These are phyloP conservation scores for Stereum hirsutum DNA, from an alignment of 1,284 basidiomycete species.

Conservation along the genomic window DNA sequence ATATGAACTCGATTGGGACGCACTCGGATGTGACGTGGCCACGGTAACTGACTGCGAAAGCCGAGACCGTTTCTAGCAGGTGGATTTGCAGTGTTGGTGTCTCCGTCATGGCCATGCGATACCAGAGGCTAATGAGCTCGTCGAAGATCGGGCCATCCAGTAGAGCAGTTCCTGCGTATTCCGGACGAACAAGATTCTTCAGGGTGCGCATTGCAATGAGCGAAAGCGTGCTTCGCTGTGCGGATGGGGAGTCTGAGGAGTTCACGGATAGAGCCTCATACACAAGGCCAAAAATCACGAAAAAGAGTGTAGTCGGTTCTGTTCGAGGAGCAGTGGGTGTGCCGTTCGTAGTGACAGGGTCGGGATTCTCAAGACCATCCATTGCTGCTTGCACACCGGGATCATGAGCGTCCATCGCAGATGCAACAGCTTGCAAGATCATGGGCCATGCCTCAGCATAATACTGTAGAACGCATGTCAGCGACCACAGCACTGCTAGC, in stretches of 20 bases:
- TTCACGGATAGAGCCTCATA: conserved; percentile 80
- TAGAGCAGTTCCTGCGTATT: conserved; percentile 76
- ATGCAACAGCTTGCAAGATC: conserved; percentile 83
- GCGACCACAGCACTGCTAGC: conserved; percentile 1
- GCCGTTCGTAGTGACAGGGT: conserved; percentile 13
- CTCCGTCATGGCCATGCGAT: conserved; percentile 87
- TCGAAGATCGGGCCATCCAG: conserved; percentile 80
- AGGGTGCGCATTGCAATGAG: conserved; percentile 72
- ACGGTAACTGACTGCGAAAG: conserved; percentile 9
- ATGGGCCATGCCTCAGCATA: conserved; percentile 79
- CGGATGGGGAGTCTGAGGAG: conserved; percentile 25
- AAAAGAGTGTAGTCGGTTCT: conserved; percentile 81
- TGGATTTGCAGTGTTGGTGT: conserved; percentile 64
- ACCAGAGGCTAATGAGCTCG: conserved; percentile 84
- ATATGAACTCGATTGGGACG: too few species aligned
- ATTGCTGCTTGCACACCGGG: conserved; percentile 70
- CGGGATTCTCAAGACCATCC: conserved; percentile 54
- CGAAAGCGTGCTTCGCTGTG: conserved; percentile 34
- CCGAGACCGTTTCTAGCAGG: conserved; percentile 61
- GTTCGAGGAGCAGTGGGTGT: conserved; percentile 30
- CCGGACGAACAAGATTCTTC: conserved; percentile 68
- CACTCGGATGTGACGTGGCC: too few species aligned
- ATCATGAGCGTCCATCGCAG: conserved; percentile 68
- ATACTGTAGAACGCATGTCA: conserved; percentile 48
- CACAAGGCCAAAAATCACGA: conserved; percentile 85